Conservation (phyloP, 805 yeast genomes). For the Hanseniaspora clermontiae region DNA sequence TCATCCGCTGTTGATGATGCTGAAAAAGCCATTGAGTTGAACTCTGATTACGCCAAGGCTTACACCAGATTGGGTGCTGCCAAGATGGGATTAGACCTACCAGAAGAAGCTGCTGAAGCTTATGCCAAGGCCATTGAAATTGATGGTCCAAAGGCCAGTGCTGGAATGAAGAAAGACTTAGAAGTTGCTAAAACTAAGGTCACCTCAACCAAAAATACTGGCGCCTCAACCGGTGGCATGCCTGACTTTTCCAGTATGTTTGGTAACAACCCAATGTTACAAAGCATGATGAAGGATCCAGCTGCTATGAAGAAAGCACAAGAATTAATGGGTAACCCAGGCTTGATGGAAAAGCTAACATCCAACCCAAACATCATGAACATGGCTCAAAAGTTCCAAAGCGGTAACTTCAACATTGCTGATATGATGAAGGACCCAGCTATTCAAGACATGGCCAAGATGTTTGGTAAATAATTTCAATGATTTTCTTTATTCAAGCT, state of each 20-base stretch:
- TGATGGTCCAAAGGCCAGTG: constrained; percentile 76
- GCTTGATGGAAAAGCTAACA: constrained; percentile 60
- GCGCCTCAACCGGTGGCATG: constrained; percentile 37
- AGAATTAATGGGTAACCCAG: constrained; percentile 75
- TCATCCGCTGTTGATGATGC: constrained; percentile 76
- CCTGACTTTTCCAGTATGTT: constrained; percentile 67
- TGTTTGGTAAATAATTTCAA: constrained; percentile 42
- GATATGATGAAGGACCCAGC: constrained; percentile 74
- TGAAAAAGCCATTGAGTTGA: constrained; percentile 59
- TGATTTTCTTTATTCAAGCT: neutral
- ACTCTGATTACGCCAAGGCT: constrained; percentile 78
- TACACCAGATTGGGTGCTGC: constrained; percentile 93
- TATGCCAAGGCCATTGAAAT: constrained; percentile 75
- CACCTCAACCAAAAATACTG: constrained; percentile 31
- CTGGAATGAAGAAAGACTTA: constrained; percentile 83
- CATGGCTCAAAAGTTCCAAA: constrained; percentile 68
- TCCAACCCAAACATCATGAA: constrained; percentile 66
- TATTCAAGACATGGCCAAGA: constrained; percentile 59
- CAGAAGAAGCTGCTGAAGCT: constrained; percentile 79
- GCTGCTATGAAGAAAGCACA: constrained; percentile 82
- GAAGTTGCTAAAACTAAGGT: constrained; percentile 86
- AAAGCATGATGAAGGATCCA: constrained; percentile 76
- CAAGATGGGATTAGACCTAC: constrained; percentile 84
- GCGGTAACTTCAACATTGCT: constrained; percentile 53
- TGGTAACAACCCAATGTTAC: constrained; percentile 36